Evolutionary conservation across 2,329 filamentous ascomycete species (phyloP).

Genomic region (Daldinia sp.): DNA sequence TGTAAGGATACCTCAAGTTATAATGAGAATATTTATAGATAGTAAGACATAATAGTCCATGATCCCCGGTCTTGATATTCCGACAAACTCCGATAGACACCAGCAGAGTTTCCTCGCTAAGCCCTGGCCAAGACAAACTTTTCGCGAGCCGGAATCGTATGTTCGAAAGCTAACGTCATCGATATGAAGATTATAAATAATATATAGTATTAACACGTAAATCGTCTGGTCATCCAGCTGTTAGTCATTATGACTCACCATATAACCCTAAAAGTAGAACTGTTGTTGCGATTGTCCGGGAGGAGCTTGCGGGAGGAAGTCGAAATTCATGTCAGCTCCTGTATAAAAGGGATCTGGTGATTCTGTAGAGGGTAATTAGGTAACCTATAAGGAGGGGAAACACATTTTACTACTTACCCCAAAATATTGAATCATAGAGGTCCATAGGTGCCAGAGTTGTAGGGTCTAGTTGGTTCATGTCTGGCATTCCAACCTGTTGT

Average conservation of each 20-base stretch:
- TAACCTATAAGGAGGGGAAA: slow-evolving; percentile 37
- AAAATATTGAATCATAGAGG: slow-evolving; percentile 76
- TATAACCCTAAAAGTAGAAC: slow-evolving; percentile 63
- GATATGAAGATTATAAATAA: slow-evolving; percentile 8
- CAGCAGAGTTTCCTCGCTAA: slow-evolving; percentile 19
- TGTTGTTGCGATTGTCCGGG: slow-evolving; percentile 68
- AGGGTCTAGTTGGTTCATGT: slow-evolving; percentile 64
- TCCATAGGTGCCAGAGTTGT: slow-evolving; percentile 74
- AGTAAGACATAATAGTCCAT: slow-evolving; percentile 14
- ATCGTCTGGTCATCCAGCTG: slow-evolving; percentile 13
- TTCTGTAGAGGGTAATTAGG: slow-evolving; percentile 56
- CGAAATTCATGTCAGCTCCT: slow-evolving; percentile 70
- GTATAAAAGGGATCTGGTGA: slow-evolving; percentile 70
- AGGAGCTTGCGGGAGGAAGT: slow-evolving; percentile 70
- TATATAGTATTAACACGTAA: slow-evolving; percentile 18
- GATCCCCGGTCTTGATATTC: slow-evolving; percentile 11
- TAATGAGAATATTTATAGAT: slow-evolving; percentile 14
- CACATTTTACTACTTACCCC: slow-evolving; percentile 62
- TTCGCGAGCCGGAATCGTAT: slow-evolving; percentile 17
- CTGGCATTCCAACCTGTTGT: slow-evolving; percentile 54
- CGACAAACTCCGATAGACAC: slow-evolving; percentile 31
- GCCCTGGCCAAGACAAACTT: slow-evolving; percentile 21
- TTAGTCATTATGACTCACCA: slow-evolving; percentile 20
- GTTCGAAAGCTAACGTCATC: slow-evolving; percentile 19
- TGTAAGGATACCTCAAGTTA: slow-evolving; percentile 29